Evolutionary conservation across 345 rosid species (phyloP).

Genomic region (Anacardium occidentale): DNA sequence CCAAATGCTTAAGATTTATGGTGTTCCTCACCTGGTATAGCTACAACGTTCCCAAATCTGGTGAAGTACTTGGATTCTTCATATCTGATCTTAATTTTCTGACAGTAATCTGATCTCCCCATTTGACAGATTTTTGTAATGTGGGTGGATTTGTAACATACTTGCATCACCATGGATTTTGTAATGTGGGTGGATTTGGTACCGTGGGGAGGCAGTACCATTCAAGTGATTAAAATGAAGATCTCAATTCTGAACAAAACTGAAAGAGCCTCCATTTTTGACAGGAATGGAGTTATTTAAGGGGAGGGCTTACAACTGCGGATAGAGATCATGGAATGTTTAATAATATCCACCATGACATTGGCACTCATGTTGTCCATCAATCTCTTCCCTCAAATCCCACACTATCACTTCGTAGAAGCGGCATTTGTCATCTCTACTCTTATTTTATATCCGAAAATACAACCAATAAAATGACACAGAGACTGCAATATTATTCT

Average conservation of each 20-base stretch:
- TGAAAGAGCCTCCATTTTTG: background rate
- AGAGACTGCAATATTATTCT: too few species aligned
- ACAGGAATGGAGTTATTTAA: conserved; percentile 82
- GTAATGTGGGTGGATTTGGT: conserved; percentile 89
- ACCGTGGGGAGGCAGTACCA: conserved; percentile 94
- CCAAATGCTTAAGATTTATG: conserved; percentile 56
- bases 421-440: conserved; percentile 45
- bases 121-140: conserved; percentile 55
- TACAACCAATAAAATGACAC: too few species aligned
- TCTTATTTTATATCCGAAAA: too few species aligned
- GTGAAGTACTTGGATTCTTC: background rate
- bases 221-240: too few species aligned
- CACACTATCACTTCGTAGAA: conserved; percentile 77
- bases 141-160: conserved; percentile 91
- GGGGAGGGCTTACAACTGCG: conserved; percentile 87
- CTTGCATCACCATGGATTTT: conserved; percentile 90
- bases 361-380: conserved; percentile 90
- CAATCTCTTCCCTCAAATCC: conserved; percentile 97
- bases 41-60: background rate
- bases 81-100: background rate
- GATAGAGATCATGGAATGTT: conserved; percentile 81
- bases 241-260: too few species aligned
- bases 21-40: conserved; percentile 66
- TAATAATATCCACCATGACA: conserved; percentile 82
- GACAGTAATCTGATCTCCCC: too few species aligned